These are phyloP conservation scores for Cladophialophora immunda DNA, from an alignment of 2,329 filamentous ascomycete species.

Conservation along the genomic window DNA sequence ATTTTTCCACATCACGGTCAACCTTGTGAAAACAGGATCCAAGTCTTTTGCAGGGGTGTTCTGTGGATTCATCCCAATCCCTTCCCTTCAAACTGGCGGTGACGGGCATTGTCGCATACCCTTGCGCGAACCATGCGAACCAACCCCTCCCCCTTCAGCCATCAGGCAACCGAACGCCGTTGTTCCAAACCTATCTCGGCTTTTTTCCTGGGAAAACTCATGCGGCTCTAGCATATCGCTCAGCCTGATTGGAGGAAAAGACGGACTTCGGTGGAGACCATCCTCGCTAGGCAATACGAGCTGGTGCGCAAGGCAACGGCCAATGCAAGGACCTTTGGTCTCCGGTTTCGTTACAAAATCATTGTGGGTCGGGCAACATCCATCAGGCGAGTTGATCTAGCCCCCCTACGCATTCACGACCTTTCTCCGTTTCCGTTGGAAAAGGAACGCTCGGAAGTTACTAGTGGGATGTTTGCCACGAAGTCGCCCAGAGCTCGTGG, in stretches of 20 bases:
- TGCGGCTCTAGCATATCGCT: neutral
- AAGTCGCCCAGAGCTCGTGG: too few species aligned
- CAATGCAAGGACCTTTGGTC: neutral
- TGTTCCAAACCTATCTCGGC: neutral
- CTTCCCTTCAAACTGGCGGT: neutral
- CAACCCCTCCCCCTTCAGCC: neutral
- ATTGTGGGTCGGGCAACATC: too few species aligned
- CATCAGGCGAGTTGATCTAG: too few species aligned
- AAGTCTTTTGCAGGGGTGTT: too few species aligned
- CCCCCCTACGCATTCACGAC: neutral
- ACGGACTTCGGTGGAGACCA: neutral
- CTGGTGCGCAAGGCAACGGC: neutral
- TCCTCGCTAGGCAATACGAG: neutral
- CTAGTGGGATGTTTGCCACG: too few species aligned
- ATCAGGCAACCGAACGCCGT: neutral
- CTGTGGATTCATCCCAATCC: neutral
- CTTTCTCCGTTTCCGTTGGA: too few species aligned
- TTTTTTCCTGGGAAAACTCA: neutral
- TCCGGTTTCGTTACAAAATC: neutral
- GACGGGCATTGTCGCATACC: neutral
- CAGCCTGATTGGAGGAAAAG: neutral
- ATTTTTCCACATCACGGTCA: neutral
- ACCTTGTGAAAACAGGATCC: too few species aligned
- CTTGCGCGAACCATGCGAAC: constrained; percentile 2
- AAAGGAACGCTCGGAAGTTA: too few species aligned